Evolutionary conservation across 345 rosid genomes (phyloP).

Genomic region (Aegle marmelos): DNA sequence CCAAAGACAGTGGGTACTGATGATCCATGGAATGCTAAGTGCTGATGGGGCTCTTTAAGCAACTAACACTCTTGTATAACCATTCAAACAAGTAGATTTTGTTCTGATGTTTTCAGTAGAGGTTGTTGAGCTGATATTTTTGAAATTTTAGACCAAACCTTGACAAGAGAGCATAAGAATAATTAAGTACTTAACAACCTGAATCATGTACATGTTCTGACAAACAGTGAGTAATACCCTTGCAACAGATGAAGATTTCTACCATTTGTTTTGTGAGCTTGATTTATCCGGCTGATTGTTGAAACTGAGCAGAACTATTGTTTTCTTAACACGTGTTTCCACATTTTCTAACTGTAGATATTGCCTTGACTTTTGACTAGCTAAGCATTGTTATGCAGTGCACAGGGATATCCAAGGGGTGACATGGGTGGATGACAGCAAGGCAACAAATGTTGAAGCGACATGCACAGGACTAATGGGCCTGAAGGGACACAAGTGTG

Average conservation of each 20-base stretch:
- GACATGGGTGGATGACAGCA: conserved; percentile 40
- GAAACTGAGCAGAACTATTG: background rate
- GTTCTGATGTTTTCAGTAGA: too few relatives aligned
- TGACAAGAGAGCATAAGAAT: background rate
- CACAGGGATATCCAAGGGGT: conserved; percentile 28
- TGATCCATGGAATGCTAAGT: too few relatives aligned
- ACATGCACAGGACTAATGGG: conserved; percentile 23
- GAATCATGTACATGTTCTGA: background rate
- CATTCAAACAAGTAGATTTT: too few relatives aligned
- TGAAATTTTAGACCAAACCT: too few relatives aligned
- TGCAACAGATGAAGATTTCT: background rate
- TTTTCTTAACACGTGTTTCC: background rate
- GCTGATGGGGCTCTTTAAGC: too few relatives aligned
- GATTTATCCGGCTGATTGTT: background rate
- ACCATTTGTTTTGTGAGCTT: background rate
- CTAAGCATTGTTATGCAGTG: conserved; percentile 18
- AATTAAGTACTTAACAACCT: background rate
- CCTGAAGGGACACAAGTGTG: conserved; percentile 27
- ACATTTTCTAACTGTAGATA: background rate
- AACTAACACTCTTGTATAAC: too few relatives aligned
- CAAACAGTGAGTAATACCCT: background rate
- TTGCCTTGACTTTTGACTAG: background rate
- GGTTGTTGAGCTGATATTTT: too few relatives aligned
- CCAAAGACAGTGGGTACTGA: background rate
- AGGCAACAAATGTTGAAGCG: conserved; percentile 39